Evolutionary conservation across 306 rosid genomes (phyloP).

Genomic region (Quercus bicolor): DNA sequence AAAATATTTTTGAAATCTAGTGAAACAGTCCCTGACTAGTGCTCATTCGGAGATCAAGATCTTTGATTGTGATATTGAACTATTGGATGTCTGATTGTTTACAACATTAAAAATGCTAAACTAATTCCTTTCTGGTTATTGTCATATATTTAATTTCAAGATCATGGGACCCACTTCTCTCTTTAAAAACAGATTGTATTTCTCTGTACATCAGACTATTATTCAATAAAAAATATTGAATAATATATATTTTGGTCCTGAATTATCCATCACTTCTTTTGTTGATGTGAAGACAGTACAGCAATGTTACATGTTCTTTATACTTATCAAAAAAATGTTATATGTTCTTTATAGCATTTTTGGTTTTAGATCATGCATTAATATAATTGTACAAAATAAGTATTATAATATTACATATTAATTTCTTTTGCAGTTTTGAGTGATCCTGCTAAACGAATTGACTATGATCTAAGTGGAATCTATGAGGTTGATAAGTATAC

Average conservation of each 20-base stretch:
- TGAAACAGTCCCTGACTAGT: background rate
- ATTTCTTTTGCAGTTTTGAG: conserved; percentile 43
- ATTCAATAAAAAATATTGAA: background rate
- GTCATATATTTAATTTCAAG: background rate
- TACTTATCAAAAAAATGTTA: background rate
- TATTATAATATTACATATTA: background rate
- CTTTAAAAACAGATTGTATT: background rate
- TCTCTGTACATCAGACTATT: background rate
- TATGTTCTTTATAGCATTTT: background rate
- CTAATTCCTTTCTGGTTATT: background rate
- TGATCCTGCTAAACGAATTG: conserved; percentile 59
- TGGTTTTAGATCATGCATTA: background rate
- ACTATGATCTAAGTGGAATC: conserved; percentile 65
- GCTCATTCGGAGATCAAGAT: background rate
- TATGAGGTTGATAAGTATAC: conserved; percentile 70
- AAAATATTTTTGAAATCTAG: background rate
- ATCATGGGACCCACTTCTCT: background rate
- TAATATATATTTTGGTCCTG: background rate
- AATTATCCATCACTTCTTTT: background rate
- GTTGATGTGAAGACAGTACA: background rate
- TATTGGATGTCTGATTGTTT: background rate
- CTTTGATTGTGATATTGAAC: background rate
- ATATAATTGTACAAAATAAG: background rate
- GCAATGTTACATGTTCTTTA: background rate
- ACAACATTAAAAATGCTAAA: background rate